Percentiles rank a stretch among this genome's conserved stretches.
Evolutionary conservation across 139 green algal genomes (phyloP).

Genomic region (Edaphochlamys debaryana): DNA sequence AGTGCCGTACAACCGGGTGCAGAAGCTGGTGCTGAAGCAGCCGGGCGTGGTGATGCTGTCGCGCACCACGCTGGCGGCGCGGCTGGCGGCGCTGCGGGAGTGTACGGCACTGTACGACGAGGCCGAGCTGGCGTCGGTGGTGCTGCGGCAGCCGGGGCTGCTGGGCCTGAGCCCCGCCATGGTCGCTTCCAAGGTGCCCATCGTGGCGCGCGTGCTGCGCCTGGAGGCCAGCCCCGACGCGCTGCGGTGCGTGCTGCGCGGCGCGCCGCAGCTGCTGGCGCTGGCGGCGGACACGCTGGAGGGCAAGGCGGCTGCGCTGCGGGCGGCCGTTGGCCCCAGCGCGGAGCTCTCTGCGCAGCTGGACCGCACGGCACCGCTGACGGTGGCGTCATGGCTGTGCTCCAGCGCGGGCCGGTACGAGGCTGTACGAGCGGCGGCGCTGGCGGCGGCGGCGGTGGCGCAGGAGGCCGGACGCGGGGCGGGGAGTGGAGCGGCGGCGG

Average conservation of each 20-base stretch:
- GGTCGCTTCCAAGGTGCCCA: not conserved
- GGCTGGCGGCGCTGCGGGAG: not conserved
- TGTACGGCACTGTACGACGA: not conserved
- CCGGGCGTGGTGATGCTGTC: conserved; percentile 19
- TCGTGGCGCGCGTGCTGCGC: conserved; percentile 5
- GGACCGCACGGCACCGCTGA: not conserved
- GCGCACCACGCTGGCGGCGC: not conserved
- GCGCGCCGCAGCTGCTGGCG: conserved; percentile 39
- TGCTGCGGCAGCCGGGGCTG: conserved; percentile 19
- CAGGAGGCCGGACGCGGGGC: too few species aligned
- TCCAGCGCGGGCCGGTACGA: conserved; percentile 1
- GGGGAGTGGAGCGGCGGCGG: too few species aligned
- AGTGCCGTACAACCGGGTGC: not conserved
- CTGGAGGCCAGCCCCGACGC: not conserved
- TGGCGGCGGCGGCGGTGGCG: conserved; percentile 5
- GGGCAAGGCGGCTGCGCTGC: conserved; percentile 15
- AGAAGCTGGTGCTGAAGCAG: conserved; percentile 26
- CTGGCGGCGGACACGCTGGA: not conserved
- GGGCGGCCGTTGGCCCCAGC: not conserved
- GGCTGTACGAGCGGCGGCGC: conserved; percentile 7
- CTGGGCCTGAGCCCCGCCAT: conserved; percentile 1
- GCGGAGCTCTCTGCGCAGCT: conserved; percentile 2
- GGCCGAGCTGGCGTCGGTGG: conserved; percentile 1
- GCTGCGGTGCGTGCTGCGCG: conserved; percentile 11
- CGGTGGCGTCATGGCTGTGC: conserved; percentile 30